Evolutionary conservation across 805 yeast species (phyloP), one percentile per base, ranked within the genome.

Genomic region (Candida takata): DNA sequence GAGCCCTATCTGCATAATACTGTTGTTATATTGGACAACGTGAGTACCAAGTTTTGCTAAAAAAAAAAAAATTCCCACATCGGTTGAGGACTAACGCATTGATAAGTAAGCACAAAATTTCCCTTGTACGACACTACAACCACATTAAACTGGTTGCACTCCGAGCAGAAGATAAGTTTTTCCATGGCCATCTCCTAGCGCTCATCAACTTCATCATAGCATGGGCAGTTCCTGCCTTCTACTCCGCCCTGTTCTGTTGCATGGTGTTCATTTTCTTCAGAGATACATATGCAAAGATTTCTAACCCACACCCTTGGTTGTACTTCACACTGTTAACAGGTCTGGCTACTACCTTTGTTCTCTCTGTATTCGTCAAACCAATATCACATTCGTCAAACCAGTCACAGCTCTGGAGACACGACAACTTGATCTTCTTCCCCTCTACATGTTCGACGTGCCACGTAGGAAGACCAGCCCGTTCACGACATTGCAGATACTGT

Each of bases 401-500:
- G 10, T 24, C 29, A 12, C 29, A 33, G 3, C 9, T 27, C 3
- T 50, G 43, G 40, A 30, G 24, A 7, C 40, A 42, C 11, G 48
- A 52, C 30, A 31, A 39, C 3, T 19, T 52, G 9, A 47, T 50
- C 10, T 51, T 48, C 35, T 51, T 48, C 34, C 24, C 34, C 9
- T 35, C 37, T 10, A 33, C 32, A 6, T 81, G 88, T 45, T 30
- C 66, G 1, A 70, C 81, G 2, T 85, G 95, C 51, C 60, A 68
- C 14, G 57, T 72, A 14, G 67, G 76, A 67, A 66, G 87, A 45
- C 79, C 83, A 0, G 81, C 87, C 0, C 60, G 95, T 27, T 67
- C 92, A 0, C 77, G 79, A 41, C 95, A 85, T 59, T 85, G 95
- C 49, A 64, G 72, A 6, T 65, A 69, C 6, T 85, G 95, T 55